A percentile compares a stretch with the other conserved stretches of the same genome.
Evolutionary conservation across 1,139 yeast genomes (phyloP).

Genomic region (Candida anutae): DNA sequence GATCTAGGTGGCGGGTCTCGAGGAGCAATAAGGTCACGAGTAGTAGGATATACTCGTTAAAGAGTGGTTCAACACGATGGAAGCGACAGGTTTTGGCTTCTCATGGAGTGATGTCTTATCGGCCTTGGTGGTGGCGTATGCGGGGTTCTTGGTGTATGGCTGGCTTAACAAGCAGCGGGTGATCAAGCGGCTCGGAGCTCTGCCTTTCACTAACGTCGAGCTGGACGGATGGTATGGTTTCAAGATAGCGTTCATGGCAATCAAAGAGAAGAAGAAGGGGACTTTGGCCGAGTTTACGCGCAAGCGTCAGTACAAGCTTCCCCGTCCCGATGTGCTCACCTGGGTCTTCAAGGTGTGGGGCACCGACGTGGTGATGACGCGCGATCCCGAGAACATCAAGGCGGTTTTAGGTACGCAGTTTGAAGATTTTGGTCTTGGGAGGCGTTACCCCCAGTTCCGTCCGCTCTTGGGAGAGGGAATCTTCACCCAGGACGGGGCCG

Average conservation of each 20-base stretch:
- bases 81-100: too few species aligned
- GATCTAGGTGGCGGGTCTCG: too few species aligned
- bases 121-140: too few species aligned
- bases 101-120: too few species aligned
- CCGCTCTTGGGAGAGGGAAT: conserved; percentile 52
- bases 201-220: conserved; percentile 4
- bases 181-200: conserved; percentile 5
- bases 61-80: too few species aligned
- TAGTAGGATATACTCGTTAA: too few species aligned
- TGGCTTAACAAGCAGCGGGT: too few species aligned
- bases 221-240: conserved; percentile 10
- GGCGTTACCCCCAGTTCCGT: conserved; percentile 32
- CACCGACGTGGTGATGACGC: conserved; percentile 8
- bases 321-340: conserved; percentile 7
- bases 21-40: too few species aligned
- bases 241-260: conserved; percentile 2
- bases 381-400: conserved; percentile 23
- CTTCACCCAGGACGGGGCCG: conserved; percentile 47
- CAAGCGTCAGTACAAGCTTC: conserved; percentile 4
- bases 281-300: conserved; percentile 6
- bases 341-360: conserved; percentile 10
- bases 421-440: conserved; percentile 45
- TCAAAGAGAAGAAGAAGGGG: conserved; percentile 8
- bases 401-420: conserved; percentile 39
- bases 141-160: too few species aligned